A percentile compares a stretch with the other conserved stretches of the same genome.
phyloP scores from a whole-genome alignment of 129 eudicot species.

The Sambucus nigra region DNA sequence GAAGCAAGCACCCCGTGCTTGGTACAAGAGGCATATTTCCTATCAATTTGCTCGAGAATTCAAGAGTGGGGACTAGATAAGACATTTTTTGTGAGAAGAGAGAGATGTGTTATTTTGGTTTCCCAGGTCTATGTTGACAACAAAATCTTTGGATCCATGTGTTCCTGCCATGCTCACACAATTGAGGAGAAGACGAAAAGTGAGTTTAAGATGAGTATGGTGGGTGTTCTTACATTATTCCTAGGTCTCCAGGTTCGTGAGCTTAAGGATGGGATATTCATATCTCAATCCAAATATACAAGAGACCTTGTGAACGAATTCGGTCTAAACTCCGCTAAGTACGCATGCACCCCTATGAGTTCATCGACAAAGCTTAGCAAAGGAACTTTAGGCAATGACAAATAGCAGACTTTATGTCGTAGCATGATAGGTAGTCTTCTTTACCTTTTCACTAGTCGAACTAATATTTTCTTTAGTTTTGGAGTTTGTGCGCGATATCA shows the following conservation, averaged over 20 bases:
- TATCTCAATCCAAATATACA: background rate
- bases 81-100: background rate
- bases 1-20: conserved; percentile 4
- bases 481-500: conserved; percentile 4
- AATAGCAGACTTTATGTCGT: too few species aligned
- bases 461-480: background rate
- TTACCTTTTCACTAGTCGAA: background rate
- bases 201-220: conserved; percentile 6
- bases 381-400: background rate
- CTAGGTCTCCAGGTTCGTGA: conserved; percentile 2
- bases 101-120: background rate
- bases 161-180: too few species aligned
- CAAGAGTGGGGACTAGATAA: background rate
- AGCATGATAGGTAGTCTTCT: conserved; percentile 7
- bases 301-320: background rate
- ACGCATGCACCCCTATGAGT: background rate
- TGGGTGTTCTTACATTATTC: conserved; percentile 2
- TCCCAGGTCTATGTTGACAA: conserved; percentile 10
- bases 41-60: background rate
- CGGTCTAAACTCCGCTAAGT: background rate
- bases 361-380: background rate
- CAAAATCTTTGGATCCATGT: background rate
- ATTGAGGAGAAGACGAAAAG: too few species aligned
- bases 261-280: background rate
- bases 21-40: background rate